These are phyloP conservation scores for Psidium guajava DNA, from an alignment of 345 rosid species.

Conservation along the genomic window DNA sequence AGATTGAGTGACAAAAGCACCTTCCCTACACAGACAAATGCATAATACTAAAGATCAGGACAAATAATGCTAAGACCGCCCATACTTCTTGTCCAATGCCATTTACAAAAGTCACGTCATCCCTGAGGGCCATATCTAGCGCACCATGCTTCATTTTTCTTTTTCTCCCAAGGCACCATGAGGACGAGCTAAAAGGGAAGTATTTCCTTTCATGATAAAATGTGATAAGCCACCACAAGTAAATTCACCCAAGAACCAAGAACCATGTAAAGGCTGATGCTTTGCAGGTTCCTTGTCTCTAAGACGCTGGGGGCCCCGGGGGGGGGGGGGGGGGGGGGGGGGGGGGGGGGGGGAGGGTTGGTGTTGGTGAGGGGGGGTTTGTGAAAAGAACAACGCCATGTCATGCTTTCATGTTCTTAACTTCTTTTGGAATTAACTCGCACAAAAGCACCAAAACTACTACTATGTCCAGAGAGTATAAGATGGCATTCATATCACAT, in stretches of 20 bases:
- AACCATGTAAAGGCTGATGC: not conserved
- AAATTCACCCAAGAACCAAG: not conserved
- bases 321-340: no score
- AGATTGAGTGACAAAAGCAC: not conserved
- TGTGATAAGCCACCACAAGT: not conserved
- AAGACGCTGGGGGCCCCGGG: no score
- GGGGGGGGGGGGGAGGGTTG: no score
- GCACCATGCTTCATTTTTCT: not conserved
- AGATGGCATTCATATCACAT: not conserved
- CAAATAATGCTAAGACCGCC: not conserved
- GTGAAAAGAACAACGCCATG: not conserved
- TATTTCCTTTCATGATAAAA: not conserved
- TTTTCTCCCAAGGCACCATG: not conserved
- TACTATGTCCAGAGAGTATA: not conserved
- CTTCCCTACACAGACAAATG: not conserved
- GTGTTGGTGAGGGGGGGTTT: not conserved
- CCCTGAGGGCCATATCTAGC: not conserved
- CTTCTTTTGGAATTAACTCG: not conserved
- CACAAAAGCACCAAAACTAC: not conserved
- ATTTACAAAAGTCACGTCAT: not conserved
- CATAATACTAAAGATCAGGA: not conserved
- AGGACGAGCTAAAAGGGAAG: not conserved
- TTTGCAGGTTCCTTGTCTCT: not conserved
- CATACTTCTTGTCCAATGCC: not conserved
- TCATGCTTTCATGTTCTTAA: not conserved